phyloP scores from a whole-genome alignment of 23 red algal species.

The Gracilaria domingensis region DNA sequence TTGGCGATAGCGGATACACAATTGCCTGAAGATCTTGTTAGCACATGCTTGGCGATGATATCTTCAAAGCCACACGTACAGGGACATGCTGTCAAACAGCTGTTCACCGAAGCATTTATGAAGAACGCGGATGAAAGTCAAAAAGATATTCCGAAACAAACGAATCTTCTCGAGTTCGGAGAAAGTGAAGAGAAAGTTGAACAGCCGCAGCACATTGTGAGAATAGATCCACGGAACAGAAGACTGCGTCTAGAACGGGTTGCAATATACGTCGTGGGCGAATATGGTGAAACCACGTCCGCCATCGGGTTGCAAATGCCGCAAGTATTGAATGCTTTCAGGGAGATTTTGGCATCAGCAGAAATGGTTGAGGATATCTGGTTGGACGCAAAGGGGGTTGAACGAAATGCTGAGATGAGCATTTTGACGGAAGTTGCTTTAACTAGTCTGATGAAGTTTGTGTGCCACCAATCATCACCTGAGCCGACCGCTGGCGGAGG shows the following conservation, averaged over 20 bases:
- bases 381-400: conserved; percentile 15
- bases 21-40: conserved; percentile 74
- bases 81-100: conserved; percentile 52
- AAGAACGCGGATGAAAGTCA: neutral
- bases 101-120: conserved; percentile 65
- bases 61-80: conserved; percentile 76
- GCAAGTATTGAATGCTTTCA: conserved; percentile 34
- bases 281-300: conserved; percentile 38
- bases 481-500: neutral
- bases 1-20: conserved; percentile 64
- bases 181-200: neutral
- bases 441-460: conserved; percentile 69
- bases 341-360: conserved; percentile 5
- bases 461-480: conserved; percentile 19
- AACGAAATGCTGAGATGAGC: conserved; percentile 24
- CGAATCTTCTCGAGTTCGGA: conserved; percentile 21
- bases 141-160: neutral
- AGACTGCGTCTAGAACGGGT: conserved; percentile 60
- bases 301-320: conserved; percentile 32
- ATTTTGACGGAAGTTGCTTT: conserved; percentile 48
- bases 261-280: conserved; percentile 67
- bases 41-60: conserved; percentile 76
- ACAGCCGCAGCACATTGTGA: conserved; percentile 2
- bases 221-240: conserved; percentile 38
- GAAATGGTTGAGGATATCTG: conserved; percentile 45